Evolutionary conservation across 176 grass and related monocot genomes (phyloP).

Genomic region (Lolium rigidum): DNA sequence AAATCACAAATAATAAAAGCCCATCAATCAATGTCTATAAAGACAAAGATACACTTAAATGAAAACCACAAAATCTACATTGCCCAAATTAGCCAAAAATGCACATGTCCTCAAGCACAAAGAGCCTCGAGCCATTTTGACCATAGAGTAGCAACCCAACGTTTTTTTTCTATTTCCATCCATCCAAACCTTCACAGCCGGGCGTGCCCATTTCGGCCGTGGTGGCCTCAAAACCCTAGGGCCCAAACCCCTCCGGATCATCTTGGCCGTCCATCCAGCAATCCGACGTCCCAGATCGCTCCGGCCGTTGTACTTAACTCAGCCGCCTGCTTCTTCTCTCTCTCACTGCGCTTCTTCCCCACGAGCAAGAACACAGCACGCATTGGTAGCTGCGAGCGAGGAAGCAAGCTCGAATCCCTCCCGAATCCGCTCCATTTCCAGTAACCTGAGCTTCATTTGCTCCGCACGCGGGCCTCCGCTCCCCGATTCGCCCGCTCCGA

Average conservation of each 20-base stretch:
- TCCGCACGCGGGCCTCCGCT: too few species aligned
- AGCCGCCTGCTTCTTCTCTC: constrained; percentile 38
- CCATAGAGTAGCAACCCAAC: not conserved
- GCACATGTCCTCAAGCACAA: not conserved
- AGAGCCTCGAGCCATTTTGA: not conserved
- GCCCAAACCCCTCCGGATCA: constrained; percentile 49
- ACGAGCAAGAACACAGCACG: not conserved
- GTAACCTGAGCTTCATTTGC: not conserved
- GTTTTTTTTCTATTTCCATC: not conserved
- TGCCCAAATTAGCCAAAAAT: not conserved
- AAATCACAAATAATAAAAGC: not conserved
- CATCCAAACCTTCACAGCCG: not conserved
- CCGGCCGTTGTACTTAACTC: constrained; percentile 62
- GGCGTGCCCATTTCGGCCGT: not conserved
- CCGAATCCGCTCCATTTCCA: constrained; percentile 43
- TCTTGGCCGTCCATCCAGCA: not conserved
- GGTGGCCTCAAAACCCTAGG: constrained; percentile 75
- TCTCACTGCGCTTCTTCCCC: constrained; percentile 41
- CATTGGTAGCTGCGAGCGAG: not conserved
- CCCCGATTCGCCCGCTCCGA: constrained; percentile 38
- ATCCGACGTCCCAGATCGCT: constrained; percentile 41
- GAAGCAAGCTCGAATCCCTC: constrained; percentile 29
- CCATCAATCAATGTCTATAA: not conserved
- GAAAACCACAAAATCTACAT: not conserved
- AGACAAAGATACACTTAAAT: not conserved